Percentiles rank a stretch among this genome's conserved stretches.
phyloP scores from a whole-genome alignment of 345 rosid species.

The Hibiscus syriacus region DNA sequence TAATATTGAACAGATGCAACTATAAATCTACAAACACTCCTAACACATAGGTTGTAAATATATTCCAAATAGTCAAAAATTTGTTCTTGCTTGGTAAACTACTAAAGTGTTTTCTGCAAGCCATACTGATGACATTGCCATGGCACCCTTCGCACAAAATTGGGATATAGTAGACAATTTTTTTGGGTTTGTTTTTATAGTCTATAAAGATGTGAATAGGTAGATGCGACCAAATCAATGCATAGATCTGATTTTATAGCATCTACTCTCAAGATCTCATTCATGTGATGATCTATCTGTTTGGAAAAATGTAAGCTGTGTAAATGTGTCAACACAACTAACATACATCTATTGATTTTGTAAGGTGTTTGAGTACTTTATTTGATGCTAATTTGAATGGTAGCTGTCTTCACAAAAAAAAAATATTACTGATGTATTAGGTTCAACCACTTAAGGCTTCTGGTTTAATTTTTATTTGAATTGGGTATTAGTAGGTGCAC shows the following conservation, averaged over 20 bases:
- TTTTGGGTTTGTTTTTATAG: not conserved
- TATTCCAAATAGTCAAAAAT: not conserved
- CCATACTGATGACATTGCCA: not conserved
- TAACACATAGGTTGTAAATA: not conserved
- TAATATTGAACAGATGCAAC: not conserved
- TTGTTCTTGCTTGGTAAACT: not conserved
- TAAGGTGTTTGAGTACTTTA: not conserved
- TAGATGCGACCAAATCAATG: not conserved
- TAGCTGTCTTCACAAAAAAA: not conserved
- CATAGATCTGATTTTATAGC: not conserved
- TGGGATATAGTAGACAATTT: not conserved
- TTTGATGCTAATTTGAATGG: not conserved
- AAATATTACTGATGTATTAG: not conserved
- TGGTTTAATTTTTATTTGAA: not conserved
- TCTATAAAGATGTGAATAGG: not conserved
- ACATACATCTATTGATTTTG: not conserved
- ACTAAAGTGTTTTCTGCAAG: not conserved
- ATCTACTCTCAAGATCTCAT: not conserved
- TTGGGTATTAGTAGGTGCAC: not conserved
- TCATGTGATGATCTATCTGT: not conserved
- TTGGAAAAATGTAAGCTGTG: not conserved
- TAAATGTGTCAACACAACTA: not conserved
- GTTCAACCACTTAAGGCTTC: not conserved
- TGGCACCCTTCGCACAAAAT: not conserved
- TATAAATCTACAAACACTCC: not conserved